Evolutionary conservation across 208 protist species (phyloP).

Genomic region (Perkinsela sp.): DNA sequence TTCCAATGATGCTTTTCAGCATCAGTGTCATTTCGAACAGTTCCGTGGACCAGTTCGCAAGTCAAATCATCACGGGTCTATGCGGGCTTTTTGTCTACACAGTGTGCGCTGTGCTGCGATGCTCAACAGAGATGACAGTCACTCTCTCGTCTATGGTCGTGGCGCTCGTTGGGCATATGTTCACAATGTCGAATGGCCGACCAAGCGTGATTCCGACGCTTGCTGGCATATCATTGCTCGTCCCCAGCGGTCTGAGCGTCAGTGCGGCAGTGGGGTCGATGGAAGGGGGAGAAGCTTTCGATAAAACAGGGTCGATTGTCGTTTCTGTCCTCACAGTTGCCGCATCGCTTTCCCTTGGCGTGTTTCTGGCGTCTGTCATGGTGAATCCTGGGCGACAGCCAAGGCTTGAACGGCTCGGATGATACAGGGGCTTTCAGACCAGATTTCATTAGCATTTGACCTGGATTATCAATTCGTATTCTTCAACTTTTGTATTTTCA

Average conservation of each 20-base stretch:
- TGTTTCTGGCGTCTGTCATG: not conserved
- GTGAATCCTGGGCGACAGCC: not conserved
- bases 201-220: not conserved
- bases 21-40: not conserved
- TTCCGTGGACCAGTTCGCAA: not conserved
- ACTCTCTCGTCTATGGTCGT: not conserved
- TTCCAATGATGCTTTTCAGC: not conserved
- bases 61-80: not conserved
- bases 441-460: too few relatives aligned
- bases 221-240: not conserved
- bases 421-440: too few relatives aligned
- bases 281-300: not conserved
- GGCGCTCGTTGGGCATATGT: not conserved
- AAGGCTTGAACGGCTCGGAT: not conserved
- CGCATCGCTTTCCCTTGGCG: not conserved
- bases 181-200: not conserved
- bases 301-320: not conserved
- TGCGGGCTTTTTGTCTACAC: not conserved
- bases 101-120: not conserved
- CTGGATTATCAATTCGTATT: too few relatives aligned
- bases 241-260: not conserved
- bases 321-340: not conserved
- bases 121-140: not conserved
- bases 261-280: not conserved
- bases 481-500: too few relatives aligned